Percentiles rank a stretch among this genome's conserved stretches.
Conservation (phyloP, 83 land plant species). For the Picea engelmannii region DNA sequence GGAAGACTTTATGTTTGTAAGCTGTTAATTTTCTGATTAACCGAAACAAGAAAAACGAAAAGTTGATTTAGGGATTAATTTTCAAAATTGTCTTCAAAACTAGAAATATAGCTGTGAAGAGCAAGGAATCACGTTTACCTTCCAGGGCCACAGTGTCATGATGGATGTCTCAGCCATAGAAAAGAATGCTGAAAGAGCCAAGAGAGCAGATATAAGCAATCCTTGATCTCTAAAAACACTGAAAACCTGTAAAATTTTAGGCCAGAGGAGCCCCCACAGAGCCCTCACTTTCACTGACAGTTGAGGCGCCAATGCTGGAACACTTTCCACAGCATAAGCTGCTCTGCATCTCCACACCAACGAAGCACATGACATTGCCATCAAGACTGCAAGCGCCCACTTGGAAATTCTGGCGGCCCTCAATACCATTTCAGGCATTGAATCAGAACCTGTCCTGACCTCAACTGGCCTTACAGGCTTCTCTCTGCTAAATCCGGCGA, state of each 20-base stretch:
- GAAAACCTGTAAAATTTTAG: slow-evolving; percentile 51
- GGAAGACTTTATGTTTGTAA: no score
- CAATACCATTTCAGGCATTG: not conserved
- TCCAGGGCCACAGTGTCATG: slow-evolving; percentile 91
- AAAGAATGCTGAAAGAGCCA: slow-evolving; percentile 80
- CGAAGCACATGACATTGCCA: slow-evolving; percentile 5
- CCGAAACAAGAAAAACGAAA: no score
- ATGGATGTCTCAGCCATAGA: slow-evolving; percentile 92
- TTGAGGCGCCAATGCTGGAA: not conserved
- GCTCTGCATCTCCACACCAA: slow-evolving; percentile 14
- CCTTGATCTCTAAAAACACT: slow-evolving; percentile 72
- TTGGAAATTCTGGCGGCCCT: not conserved
- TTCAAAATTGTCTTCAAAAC: not conserved
- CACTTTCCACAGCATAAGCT: slow-evolving; percentile 2
- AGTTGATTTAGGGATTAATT: no score
- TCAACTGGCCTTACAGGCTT: not conserved
- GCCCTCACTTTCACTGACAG: slow-evolving; percentile 8
- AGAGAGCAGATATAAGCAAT: slow-evolving; percentile 49
- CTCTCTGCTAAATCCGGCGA: slow-evolving; percentile 1
- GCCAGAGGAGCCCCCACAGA: slow-evolving; percentile 26
- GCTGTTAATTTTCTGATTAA: no score
- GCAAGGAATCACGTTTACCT: slow-evolving; percentile 39
- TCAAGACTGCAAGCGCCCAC: slow-evolving; percentile 3
- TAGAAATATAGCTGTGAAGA: not conserved
- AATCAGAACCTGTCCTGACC: no score